Evolutionary conservation across 2,329 filamentous ascomycete genomes (phyloP), one percentile per base, ranked within the genome.

Genomic region (Pseudopyrenochaeta lycopersici): DNA sequence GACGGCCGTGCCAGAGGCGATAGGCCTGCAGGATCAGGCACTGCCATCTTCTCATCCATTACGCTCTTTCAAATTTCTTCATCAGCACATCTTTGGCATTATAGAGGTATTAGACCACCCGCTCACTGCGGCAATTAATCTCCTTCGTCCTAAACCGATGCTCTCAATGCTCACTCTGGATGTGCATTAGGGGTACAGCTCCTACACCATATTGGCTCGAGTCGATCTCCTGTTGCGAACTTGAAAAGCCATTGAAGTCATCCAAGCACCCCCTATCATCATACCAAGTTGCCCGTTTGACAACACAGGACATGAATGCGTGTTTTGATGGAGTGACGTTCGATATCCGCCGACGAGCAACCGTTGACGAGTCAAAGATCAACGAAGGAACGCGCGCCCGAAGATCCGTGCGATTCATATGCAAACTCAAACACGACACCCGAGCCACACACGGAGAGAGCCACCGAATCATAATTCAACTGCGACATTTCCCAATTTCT

Each of bases 21-120:
- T 52, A 38, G 18, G 49, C 64, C 62, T 64, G 66, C 66, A 59
- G 66, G 66, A 66, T 40, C 63, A 62, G 64, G 63, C 49, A 51
- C 47, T 48, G 57, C 46, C 41, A 46, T 45, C 21, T 41, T 51
- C 47, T 47, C 42, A 27, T 49, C 49, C 39, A 21, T 40, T 41
- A 33, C 51, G 33, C 40, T 58, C 38, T 31, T 54, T 53, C 38
- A 45, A 17, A 44, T 38, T 52, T 46, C 48, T 36, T 49, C 44
- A 31, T 52, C 35, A 47, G 47, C 45, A 49, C 35, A 39, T 48
- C 30, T 49, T 47, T 48, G 46, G 49, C 53, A 62, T 40, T 33
- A 61, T 63, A 62, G 59, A 66, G 51, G 48, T 55, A 55, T 49
- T 62, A 66, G 64, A 66, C 52, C 52, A 56, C 53, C 54, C 56